Evolutionary conservation across 768 basidiomycete species (phyloP), one percentile per base, ranked within the genome.

Genomic region (Fibroporia radiculosa): DNA sequence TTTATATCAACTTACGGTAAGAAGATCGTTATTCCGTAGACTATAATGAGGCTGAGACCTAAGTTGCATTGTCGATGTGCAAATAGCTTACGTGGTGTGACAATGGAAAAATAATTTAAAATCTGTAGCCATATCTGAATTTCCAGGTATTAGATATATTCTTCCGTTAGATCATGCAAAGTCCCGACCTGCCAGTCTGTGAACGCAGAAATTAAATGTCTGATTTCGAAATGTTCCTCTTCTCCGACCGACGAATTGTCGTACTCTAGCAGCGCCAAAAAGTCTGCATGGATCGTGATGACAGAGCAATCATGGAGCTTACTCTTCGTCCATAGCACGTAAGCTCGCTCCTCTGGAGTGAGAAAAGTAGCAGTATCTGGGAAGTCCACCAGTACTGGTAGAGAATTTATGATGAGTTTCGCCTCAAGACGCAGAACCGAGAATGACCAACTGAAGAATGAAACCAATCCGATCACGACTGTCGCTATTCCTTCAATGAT

Each of bases 11-110:
- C 82, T 55, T 56, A 83, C 77, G 81, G 80, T 25, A 83, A 62
- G 68, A 85, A 85, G 20, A 83, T 63, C 0, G 82, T 80, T 36
- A 83, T 81, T 2, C 82, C 82, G 52, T 79, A 82, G 3, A 82
- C 82, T 83, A 31, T 11, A 32, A n/a, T 4, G 4, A 34, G n/a
- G n/a, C n/a, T n/a, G n/a, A n/a, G n/a, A n/a, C n/a, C n/a, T n/a
- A n/a, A n/a, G n/a, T n/a, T n/a, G n/a, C n/a, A n/a, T n/a, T n/a
- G 28, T 23, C 6, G 36, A 16, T 11, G 32, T 16, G 23, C 14
- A 29, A 11, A 43, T 1, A 18, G 71, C 82, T 61, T 57, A 84
- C 82, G 54, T 20, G 82, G 82, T 2, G 60, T 68, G 34, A 77
- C 57, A 36, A 83, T 61, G 0, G 78, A 76, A 66, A 83, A 71